These are phyloP conservation scores for Phaeosphaeria sp. DNA, from an alignment of 2,329 filamentous ascomycete species.

Conservation along the genomic window DNA sequence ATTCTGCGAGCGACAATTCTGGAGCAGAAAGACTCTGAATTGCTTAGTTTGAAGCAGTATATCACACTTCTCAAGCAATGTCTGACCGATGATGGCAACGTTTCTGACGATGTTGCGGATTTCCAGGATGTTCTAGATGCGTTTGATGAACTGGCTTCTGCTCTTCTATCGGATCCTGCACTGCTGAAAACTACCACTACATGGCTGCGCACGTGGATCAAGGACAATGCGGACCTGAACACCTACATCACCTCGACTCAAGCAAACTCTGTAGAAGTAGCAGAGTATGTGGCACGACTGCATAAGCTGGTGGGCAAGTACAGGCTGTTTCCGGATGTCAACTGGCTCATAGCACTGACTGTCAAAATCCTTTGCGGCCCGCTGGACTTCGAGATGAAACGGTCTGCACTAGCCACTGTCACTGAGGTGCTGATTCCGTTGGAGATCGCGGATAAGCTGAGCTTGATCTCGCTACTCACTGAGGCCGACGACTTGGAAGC, in stretches of 20 bases:
- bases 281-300: constrained; percentile 27
- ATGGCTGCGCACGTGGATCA: constrained; percentile 31
- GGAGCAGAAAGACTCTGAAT: constrained; percentile 26
- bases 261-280: constrained; percentile 11
- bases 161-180: constrained; percentile 23
- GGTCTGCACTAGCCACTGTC: constrained; percentile 14
- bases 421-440: constrained; percentile 22
- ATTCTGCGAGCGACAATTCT: constrained; percentile 33
- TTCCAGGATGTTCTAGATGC: constrained; percentile 33
- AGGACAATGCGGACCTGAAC: constrained; percentile 25
- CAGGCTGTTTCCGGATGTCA: constrained; percentile 25
- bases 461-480: constrained; percentile 22
- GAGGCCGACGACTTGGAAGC: constrained; percentile 10
- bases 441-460: constrained; percentile 25
- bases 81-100: constrained; percentile 18
- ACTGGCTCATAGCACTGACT: constrained; percentile 33
- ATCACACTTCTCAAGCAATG: constrained; percentile 28
- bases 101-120: constrained; percentile 4
- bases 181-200: constrained; percentile 20
- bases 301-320: constrained; percentile 31
- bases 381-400: constrained; percentile 15
- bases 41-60: constrained; percentile 32
- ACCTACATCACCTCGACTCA: constrained; percentile 17
- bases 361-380: constrained; percentile 24
- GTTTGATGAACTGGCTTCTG: constrained; percentile 32